phyloP scores from a whole-genome alignment of 306 rosid species.

The Quercus alba region DNA sequence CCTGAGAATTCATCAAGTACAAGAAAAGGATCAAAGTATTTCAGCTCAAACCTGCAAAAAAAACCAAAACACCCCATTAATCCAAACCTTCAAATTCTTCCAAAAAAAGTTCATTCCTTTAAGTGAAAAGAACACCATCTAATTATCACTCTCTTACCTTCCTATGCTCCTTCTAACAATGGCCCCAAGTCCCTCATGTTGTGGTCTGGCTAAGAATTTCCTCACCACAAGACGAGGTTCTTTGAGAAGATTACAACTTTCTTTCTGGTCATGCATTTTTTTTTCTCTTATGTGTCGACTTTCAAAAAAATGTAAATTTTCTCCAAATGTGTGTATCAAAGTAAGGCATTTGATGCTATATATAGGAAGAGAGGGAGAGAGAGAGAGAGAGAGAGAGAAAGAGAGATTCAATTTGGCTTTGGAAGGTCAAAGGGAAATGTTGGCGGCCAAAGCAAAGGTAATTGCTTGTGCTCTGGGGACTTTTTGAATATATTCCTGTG shows the following conservation, averaged over 20 bases:
- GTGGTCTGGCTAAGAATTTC: slow-evolving; percentile 89
- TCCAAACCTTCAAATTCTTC: slow-evolving; percentile 14
- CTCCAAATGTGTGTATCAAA: slow-evolving; percentile 26
- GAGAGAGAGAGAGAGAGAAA: background rate
- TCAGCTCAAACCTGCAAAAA: slow-evolving; percentile 75
- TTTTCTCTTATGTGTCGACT: background rate
- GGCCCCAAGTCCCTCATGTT: slow-evolving; percentile 89
- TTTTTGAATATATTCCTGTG: background rate
- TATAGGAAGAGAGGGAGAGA: slow-evolving; percentile 19
- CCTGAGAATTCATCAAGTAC: slow-evolving; percentile 94
- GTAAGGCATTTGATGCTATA: slow-evolving; percentile 17
- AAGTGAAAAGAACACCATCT: background rate
- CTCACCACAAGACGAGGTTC: slow-evolving; percentile 68
- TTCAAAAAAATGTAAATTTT: background rate
- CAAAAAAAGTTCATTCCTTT: background rate
- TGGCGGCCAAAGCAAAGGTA: slow-evolving; percentile 34
- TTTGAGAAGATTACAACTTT: slow-evolving; percentile 12
- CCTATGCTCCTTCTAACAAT: slow-evolving; percentile 98
- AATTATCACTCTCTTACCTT: slow-evolving; percentile 36
- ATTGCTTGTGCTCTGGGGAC: slow-evolving; percentile 40
- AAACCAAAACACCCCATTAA: slow-evolving; percentile 20
- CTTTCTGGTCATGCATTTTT: slow-evolving; percentile 47
- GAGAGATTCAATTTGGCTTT: background rate
- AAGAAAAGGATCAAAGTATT: slow-evolving; percentile 92
- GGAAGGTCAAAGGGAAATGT: slow-evolving; percentile 38